A percentile compares a stretch with the other conserved stretches of the same genome.
Conservation (phyloP, 2,329 filamentous ascomycete genomes). For the Colletotrichum chlorophyti region DNA sequence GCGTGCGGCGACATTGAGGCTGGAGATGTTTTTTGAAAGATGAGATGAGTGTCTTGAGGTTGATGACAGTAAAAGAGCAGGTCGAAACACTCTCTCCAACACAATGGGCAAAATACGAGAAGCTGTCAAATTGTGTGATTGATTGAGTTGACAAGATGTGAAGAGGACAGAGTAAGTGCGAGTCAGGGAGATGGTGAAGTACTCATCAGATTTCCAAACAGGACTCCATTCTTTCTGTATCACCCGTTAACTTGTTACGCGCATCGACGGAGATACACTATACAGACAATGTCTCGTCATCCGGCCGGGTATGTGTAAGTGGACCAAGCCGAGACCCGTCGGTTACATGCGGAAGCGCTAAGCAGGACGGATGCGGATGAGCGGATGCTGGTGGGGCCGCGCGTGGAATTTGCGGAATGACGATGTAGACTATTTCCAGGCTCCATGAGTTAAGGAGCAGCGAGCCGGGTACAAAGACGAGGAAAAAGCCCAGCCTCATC, state of each 20-base stretch:
- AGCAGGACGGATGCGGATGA: conserved; percentile 24
- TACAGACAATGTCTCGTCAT: conserved; percentile 4
- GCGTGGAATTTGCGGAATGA: conserved; percentile 12
- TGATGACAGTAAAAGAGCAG: too few species aligned
- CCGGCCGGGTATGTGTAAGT: conserved; percentile 6
- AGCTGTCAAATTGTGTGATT: too few species aligned
- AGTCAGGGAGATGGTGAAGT: conserved; percentile 21
- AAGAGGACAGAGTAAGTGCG: background rate
- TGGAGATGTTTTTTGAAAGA: background rate
- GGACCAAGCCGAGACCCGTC: conserved; percentile 23
- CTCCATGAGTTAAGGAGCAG: conserved; percentile 1
- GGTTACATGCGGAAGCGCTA: conserved; percentile 26
- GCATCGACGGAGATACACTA: too few species aligned
- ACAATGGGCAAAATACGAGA: too few species aligned
- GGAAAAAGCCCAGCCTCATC: conserved; percentile 10
- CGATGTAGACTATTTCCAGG: conserved; percentile 10
- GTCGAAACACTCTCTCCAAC: too few species aligned
- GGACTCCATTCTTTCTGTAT: background rate
- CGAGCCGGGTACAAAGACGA: conserved; percentile 29
- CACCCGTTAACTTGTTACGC: background rate
- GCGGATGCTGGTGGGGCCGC: conserved; percentile 25
- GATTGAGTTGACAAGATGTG: background rate
- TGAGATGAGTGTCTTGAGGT: background rate
- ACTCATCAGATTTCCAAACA: background rate
- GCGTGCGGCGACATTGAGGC: conserved; percentile 52